Conservation (phyloP, 306 rosid species). For the Fragaria ananassa region DNA sequence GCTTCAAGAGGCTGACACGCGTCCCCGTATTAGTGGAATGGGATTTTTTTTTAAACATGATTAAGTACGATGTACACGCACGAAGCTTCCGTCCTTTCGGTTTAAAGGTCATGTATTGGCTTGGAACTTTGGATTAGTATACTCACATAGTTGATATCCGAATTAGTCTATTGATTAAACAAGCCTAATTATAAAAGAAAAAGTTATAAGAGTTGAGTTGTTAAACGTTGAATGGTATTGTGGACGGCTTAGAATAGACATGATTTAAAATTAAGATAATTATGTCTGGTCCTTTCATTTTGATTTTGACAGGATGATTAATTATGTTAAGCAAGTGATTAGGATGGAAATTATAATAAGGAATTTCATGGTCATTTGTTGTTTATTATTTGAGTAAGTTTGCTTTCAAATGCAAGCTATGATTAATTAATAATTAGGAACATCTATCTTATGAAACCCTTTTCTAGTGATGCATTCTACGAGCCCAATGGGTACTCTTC, state of each 20-base stretch:
- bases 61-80: background rate
- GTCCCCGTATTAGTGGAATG: background rate
- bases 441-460: too few relatives aligned
- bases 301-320: conserved; percentile 28
- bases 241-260: conserved; percentile 30
- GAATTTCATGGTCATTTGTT: background rate
- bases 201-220: conserved; percentile 15
- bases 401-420: background rate
- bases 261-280: background rate
- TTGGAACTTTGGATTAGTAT: background rate
- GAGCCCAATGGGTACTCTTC: too few relatives aligned
- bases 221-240: conserved; percentile 32
- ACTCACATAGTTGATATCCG: background rate
- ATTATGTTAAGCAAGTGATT: conserved; percentile 4
- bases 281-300: background rate
- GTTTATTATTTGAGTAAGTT: background rate
- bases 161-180: background rate
- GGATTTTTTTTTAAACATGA: background rate
- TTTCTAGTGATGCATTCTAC: too few relatives aligned
- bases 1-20: conserved; percentile 15
- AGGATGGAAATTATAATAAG: conserved; percentile 1
- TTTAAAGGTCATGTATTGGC: conserved; percentile 17
- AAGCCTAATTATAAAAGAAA: conserved; percentile 12
- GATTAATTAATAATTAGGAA: background rate
- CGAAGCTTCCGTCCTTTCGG: conserved; percentile 17